Conservation (phyloP, 1,139 yeast species). For the Taphrina pruni region DNA sequence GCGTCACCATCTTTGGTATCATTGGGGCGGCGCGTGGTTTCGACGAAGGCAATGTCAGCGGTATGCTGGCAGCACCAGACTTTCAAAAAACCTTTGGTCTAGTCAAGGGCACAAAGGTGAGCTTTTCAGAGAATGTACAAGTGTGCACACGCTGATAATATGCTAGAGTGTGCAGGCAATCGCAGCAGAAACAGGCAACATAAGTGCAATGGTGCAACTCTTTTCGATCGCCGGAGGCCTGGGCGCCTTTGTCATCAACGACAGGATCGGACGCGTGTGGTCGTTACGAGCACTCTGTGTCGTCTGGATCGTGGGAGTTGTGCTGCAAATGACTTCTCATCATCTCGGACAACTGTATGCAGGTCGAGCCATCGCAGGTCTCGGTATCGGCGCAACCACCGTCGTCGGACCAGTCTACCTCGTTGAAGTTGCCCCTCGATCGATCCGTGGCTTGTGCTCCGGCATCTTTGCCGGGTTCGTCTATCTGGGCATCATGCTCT, state of each 20-base stretch:
- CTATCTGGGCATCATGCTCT: conserved; percentile 61
- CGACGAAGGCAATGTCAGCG: conserved; percentile 65
- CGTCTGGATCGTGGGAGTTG: conserved; percentile 60
- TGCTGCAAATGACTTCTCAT: conserved; percentile 63
- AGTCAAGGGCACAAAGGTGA: conserved; percentile 26
- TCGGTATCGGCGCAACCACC: conserved; percentile 64
- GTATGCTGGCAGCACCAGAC: conserved; percentile 57
- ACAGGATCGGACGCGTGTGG: conserved; percentile 62
- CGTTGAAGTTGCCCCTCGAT: conserved; percentile 62
- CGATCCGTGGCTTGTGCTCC: conserved; percentile 60
- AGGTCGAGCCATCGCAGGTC: conserved; percentile 62
- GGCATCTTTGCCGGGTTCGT: conserved; percentile 64
- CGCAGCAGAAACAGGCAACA: conserved; percentile 39
- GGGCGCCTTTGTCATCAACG: conserved; percentile 60
- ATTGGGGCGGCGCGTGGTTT: conserved; percentile 67
- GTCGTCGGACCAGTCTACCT: conserved; percentile 64
- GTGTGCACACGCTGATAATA: not conserved
- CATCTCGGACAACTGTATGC: conserved; percentile 52
- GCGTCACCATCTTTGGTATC: conserved; percentile 61
- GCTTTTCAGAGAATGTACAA: not conserved
- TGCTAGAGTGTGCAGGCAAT: conserved; percentile 10
- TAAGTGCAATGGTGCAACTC: conserved; percentile 62
- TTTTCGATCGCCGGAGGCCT: conserved; percentile 66
- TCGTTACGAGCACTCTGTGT: conserved; percentile 59
- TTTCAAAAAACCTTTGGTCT: conserved; percentile 56